These are phyloP conservation scores for Verruconis gallopava DNA, from an alignment of 2,329 filamentous ascomycete species.

Conservation along the genomic window DNA sequence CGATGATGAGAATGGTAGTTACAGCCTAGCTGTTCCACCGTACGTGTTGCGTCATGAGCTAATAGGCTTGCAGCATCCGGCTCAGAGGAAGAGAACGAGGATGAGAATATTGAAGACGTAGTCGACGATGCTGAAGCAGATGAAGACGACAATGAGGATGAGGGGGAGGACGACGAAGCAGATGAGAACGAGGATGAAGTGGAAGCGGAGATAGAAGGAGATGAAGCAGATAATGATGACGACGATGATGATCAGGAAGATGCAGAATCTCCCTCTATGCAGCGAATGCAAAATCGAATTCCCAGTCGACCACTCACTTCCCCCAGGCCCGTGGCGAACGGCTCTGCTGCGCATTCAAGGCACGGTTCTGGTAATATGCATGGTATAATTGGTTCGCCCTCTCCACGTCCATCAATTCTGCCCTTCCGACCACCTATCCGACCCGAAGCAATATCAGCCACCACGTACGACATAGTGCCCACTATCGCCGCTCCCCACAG, in stretches of 20 bases:
- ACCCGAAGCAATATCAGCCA: constrained; percentile 64
- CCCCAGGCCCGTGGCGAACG: constrained; percentile 3
- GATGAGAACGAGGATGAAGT: constrained; percentile 26
- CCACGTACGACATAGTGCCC: constrained; percentile 85
- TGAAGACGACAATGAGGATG: constrained; percentile 21
- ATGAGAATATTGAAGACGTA: constrained; percentile 31
- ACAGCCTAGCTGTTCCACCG: neutral
- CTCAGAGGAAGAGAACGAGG: constrained; percentile 26
- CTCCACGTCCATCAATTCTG: constrained; percentile 22
- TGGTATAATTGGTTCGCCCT: constrained; percentile 35
- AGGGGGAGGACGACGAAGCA: constrained; percentile 28
- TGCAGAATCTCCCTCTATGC: constrained; percentile 26
- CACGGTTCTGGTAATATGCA: constrained; percentile 15
- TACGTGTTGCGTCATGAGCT: neutral
- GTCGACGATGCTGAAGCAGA: constrained; percentile 24
- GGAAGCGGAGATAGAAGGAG: constrained; percentile 23
- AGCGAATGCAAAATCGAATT: constrained; percentile 7
- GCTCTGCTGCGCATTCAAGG: constrained; percentile 2
- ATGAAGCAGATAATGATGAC: constrained; percentile 24
- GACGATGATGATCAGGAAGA: constrained; percentile 29
- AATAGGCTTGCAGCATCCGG: constrained; percentile 3
- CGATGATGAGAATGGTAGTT: constrained; percentile 6
- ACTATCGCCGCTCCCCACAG: constrained; percentile 94
- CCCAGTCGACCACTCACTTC: constrained; percentile 5
- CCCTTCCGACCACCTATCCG: constrained; percentile 51